A percentile compares a stretch with the other conserved stretches of the same genome.
Evolutionary conservation across 2,329 filamentous ascomycete species (phyloP).

Genomic region (Alternaria brassicicola): DNA sequence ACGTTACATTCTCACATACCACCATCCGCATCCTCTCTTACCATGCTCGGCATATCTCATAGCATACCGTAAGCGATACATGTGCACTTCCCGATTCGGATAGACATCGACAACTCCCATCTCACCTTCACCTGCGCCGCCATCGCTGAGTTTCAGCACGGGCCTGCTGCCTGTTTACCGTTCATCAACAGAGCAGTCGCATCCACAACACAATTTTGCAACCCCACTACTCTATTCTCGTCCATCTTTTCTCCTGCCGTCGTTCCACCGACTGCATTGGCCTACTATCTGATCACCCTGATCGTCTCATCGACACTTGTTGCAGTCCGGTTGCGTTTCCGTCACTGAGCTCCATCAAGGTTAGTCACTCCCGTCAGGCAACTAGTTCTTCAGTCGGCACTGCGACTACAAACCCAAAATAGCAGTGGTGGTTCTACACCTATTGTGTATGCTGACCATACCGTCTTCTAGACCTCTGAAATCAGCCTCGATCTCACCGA

Average conservation of each 20-base stretch:
- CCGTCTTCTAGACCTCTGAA: background rate
- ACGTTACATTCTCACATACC: background rate
- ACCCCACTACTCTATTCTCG: background rate
- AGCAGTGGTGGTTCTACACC: background rate
- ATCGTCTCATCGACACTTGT: background rate
- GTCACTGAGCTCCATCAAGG: background rate
- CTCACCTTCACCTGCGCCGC: conserved; percentile 13
- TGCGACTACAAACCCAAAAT: background rate
- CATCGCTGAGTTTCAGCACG: conserved; percentile 1
- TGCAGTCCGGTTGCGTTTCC: background rate
- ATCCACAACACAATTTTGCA: background rate
- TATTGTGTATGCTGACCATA: background rate
- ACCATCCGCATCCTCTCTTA: background rate
- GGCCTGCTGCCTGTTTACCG: background rate
- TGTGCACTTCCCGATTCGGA: background rate
- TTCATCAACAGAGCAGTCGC: conserved; percentile 3
- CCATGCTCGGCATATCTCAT: background rate
- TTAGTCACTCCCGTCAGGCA: background rate
- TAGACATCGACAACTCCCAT: background rate
- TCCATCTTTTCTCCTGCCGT: background rate
- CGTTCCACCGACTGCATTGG: background rate
- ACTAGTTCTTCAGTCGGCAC: background rate
- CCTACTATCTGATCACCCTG: background rate
- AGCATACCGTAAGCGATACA: background rate
- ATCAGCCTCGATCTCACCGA: background rate